Evolutionary conservation across 2,329 filamentous ascomycete genomes (phyloP), one percentile per base, ranked within the genome.

Genomic region (Cytospora piceae): DNA sequence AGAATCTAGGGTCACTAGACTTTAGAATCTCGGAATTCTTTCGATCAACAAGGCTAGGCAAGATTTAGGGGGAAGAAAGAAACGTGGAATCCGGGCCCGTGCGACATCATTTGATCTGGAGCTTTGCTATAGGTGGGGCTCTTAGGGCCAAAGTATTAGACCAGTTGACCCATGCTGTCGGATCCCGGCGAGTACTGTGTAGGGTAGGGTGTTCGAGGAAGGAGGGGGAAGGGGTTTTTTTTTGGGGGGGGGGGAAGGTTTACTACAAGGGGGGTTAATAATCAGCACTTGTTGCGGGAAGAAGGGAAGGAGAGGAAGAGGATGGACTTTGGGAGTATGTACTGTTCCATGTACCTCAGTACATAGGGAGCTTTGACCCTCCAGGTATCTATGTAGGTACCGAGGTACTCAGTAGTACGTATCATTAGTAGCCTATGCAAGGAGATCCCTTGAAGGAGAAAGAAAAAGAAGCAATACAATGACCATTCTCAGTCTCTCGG

Each of bases 81-180:
- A 46, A 46, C 42, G 42, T 46, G 42, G 42, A 46, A 11, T 34
- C 8, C 5, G 32, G 37, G 12, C 3, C 37, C 37, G 37, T 39
- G 37, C 15, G 14, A 39, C 37, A 39, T 39, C 8, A 46, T n/a
- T n/a, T n/a, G 42, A 46, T 46, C 42, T 46, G 6, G 20, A n/a
- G 39, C 17, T 6, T 14, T 46, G 6, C 32, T 9, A 34, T 11
- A 34, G 32, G 39, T 42, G 39, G 39, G 17, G 15, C 39, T 20
- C 4, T 7, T 42, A 14, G 39, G 39, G 39, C 39, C 39, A n/a
- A 22, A 22, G 42, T 15, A 46, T n/a, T 17, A 46, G 42, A 22
- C 42, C 42, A 46, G n/a, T 46, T 46, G 42, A 46, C 42, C 42
- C 42, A 46, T 46, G 20, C n/a, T 46, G 42, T 46, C 42, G 42